These are phyloP conservation scores for Hamigera avellanea DNA, from an alignment of 495 filamentous ascomycete species.

Conservation along the genomic window DNA sequence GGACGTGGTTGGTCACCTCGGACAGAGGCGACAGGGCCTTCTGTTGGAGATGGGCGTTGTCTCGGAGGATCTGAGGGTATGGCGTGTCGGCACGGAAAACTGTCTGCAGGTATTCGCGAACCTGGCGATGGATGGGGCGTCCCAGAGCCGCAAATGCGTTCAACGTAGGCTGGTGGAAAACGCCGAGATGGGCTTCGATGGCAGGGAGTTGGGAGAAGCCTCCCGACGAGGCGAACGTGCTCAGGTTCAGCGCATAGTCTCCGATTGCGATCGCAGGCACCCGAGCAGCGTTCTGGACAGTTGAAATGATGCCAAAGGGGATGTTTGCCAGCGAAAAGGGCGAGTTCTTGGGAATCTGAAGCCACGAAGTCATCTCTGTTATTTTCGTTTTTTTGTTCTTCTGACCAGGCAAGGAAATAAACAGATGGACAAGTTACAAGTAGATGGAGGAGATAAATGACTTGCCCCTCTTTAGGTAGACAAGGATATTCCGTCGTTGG, in stretches of 20 bases:
- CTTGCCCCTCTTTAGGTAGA: no score
- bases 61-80: constrained; percentile 45
- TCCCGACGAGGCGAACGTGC: constrained; percentile 43
- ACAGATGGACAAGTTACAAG: no score
- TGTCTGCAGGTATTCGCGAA: constrained; percentile 62
- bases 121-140: constrained; percentile 53
- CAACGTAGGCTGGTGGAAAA: constrained; percentile 60
- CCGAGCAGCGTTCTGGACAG: constrained; percentile 36
- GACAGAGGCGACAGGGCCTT: constrained; percentile 42
- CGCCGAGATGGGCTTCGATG: constrained; percentile 41
- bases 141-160: constrained; percentile 79
- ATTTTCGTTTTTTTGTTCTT: no score
- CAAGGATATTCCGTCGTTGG: no score
- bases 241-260: constrained; percentile 64
- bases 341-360: constrained; percentile 49
- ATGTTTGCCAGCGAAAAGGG: constrained; percentile 85
- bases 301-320: constrained; percentile 82
- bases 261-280: constrained; percentile 74
- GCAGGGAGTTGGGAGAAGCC: constrained; percentile 51
- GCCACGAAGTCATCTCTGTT: constrained; percentile 44
- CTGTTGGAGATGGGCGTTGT: constrained; percentile 41
- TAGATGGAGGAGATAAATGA: no score
- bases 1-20: constrained; percentile 60
- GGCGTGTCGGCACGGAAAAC: constrained; percentile 53
- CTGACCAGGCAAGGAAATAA: no score